Evolutionary conservation across 2,329 filamentous ascomycete genomes (phyloP).

Genomic region (Emergomyces orientalis): DNA sequence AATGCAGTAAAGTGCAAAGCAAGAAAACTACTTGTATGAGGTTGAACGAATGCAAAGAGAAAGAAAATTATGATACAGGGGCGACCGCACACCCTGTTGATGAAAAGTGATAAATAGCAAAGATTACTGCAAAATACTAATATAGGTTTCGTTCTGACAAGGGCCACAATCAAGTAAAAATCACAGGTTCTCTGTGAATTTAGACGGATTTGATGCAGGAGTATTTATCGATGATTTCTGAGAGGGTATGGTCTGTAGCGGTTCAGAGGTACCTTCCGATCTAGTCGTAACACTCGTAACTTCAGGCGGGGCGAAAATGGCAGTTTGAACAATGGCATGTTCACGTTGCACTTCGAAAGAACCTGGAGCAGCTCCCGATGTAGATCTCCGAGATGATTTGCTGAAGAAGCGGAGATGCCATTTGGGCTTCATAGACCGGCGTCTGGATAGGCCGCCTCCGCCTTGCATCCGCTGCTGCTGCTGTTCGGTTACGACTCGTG

Average conservation of each 20-base stretch:
- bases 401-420: not conserved
- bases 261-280: not conserved
- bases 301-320: not conserved
- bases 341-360: not conserved
- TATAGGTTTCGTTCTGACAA: not conserved
- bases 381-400: not conserved
- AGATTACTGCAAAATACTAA: not conserved
- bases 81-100: not conserved
- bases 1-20: not conserved
- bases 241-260: not conserved
- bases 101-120: not conserved
- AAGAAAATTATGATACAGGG: not conserved
- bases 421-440: not conserved
- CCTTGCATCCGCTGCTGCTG: not conserved
- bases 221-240: not conserved
- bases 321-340: not conserved
- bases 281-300: not conserved
- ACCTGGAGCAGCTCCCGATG: not conserved
- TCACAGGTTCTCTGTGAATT: conserved; percentile 2
- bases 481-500: not conserved
- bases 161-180: not conserved
- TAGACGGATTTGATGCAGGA: not conserved
- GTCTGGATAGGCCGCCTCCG: not conserved
- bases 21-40: not conserved
- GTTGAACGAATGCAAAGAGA: not conserved